A percentile compares a stretch with the other conserved stretches of the same genome.
Conservation (phyloP, 306 rosid genomes). For the Quercus engelmannii region DNA sequence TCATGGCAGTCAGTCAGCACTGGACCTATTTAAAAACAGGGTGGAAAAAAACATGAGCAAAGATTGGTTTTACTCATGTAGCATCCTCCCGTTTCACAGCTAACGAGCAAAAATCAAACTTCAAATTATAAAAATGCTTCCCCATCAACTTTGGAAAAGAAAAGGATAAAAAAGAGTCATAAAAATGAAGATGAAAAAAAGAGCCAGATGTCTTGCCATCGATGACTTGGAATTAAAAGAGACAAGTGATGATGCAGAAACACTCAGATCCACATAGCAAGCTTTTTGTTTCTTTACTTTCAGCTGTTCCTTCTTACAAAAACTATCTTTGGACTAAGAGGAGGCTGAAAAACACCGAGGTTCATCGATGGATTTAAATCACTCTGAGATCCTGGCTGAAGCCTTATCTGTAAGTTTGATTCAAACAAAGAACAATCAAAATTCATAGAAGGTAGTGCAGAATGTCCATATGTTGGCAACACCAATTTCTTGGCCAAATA, state of each 20-base stretch:
- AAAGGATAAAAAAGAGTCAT: neutral
- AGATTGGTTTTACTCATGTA: slow-evolving; percentile 30
- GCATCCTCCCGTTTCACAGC: slow-evolving; percentile 43
- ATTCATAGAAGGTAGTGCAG: neutral
- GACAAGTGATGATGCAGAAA: neutral
- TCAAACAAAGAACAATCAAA: slow-evolving; percentile 4
- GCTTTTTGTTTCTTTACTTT: slow-evolving; percentile 25
- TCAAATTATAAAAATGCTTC: slow-evolving; percentile 16
- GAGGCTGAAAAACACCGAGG: slow-evolving; percentile 24
- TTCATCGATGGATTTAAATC: slow-evolving; percentile 27
- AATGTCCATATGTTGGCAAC: neutral
- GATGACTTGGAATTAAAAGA: neutral
- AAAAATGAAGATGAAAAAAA: neutral
- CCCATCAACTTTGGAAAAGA: slow-evolving; percentile 31
- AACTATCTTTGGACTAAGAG: slow-evolving; percentile 36
- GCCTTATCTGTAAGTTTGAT: slow-evolving; percentile 46
- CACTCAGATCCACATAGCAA: slow-evolving; percentile 19
- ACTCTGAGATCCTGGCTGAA: slow-evolving; percentile 30
- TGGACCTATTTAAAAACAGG: slow-evolving; percentile 39
- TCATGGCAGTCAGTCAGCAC: slow-evolving; percentile 36
- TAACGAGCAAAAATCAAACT: slow-evolving; percentile 27
- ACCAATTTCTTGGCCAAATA: no score
- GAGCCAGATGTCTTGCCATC: neutral
- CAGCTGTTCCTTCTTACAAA: slow-evolving; percentile 42
- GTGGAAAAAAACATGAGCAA: slow-evolving; percentile 50